These are phyloP conservation scores for Amaranthus hypochondriacus DNA, from an alignment of 148 eudicot genomes.

Conservation along the genomic window DNA sequence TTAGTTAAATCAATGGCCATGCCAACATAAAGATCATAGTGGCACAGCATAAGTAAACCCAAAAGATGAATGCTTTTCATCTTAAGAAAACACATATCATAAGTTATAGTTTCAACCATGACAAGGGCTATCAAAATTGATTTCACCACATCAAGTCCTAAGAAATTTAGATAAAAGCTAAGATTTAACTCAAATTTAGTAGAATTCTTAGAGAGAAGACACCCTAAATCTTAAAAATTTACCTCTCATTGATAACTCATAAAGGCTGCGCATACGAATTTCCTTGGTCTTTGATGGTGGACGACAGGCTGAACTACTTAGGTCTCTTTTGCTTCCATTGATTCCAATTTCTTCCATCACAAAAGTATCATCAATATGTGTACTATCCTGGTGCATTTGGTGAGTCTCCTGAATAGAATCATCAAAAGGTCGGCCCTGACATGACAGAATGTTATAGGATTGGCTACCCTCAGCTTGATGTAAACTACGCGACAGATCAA, in stretches of 20 bases:
- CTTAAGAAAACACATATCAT: too few species aligned
- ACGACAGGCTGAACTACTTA: conserved; percentile 1
- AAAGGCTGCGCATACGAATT: conserved; percentile 48
- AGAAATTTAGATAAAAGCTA: too few species aligned
- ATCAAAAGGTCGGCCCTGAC: conserved; percentile 4
- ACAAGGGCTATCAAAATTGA: too few species aligned
- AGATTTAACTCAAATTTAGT: too few species aligned
- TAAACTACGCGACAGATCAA: conserved; percentile 19
- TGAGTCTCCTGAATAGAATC: conserved; percentile 23
- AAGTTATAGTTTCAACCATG: too few species aligned
- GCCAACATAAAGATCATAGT: background rate
- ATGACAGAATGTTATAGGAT: conserved; percentile 22
- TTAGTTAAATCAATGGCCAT: background rate
- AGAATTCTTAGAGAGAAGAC: too few species aligned
- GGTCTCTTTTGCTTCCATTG: conserved; percentile 14
- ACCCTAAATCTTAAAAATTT: conserved; percentile 3
- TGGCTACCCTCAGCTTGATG: conserved; percentile 13
- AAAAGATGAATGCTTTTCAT: too few species aligned
- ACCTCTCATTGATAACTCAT: conserved; percentile 54
- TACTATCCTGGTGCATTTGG: conserved; percentile 16
- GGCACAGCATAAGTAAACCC: background rate
- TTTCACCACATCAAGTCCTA: too few species aligned
- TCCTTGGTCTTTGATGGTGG: conserved; percentile 35
- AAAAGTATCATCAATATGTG: conserved; percentile 15
- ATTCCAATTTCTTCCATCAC: conserved; percentile 15